Conservation (phyloP, 2,329 filamentous ascomycete species). For the Ampelomyces quisqualis region DNA sequence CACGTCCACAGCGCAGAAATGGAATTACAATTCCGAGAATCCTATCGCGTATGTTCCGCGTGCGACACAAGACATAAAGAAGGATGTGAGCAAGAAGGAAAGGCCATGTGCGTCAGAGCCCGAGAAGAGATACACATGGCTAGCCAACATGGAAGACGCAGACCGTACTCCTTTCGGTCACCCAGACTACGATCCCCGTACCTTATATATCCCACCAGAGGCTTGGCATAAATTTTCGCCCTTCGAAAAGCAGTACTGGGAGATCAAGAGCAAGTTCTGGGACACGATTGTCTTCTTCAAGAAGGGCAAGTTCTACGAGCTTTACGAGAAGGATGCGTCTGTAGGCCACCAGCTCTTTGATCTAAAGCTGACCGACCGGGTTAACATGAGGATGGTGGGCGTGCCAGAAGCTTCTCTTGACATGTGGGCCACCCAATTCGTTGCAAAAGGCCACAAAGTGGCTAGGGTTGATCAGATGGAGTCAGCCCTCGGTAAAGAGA, state of each 20-base stretch:
- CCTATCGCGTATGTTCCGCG: constrained; percentile 54
- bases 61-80: constrained; percentile 37
- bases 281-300: constrained; percentile 99
- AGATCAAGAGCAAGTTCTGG: constrained; percentile 97
- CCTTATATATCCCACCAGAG: constrained; percentile 81
- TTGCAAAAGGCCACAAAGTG: constrained; percentile 97
- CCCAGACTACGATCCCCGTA: constrained; percentile 87
- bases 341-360: constrained; percentile 96
- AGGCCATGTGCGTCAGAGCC: constrained; percentile 82
- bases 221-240: constrained; percentile 84
- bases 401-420: constrained; percentile 95
- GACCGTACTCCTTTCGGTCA: constrained; percentile 76
- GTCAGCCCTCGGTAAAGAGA: constrained; percentile 92
- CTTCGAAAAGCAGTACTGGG: constrained; percentile 99
- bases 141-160: constrained; percentile 81
- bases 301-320: constrained; percentile 98
- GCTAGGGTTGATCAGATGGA: constrained; percentile 96
- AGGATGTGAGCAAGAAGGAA: constrained; percentile 42
- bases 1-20: constrained; percentile 76
- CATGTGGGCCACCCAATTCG: constrained; percentile 97
- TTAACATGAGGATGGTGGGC: constrained; percentile 99
- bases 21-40: constrained; percentile 70
- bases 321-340: constrained; percentile 97
- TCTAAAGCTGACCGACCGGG: constrained; percentile 92
- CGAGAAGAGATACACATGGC: constrained; percentile 84